Base-by-base conservation (phyloP, 495 filamentous ascomycete genomes). In the Penicillium waksmanii region DNA sequence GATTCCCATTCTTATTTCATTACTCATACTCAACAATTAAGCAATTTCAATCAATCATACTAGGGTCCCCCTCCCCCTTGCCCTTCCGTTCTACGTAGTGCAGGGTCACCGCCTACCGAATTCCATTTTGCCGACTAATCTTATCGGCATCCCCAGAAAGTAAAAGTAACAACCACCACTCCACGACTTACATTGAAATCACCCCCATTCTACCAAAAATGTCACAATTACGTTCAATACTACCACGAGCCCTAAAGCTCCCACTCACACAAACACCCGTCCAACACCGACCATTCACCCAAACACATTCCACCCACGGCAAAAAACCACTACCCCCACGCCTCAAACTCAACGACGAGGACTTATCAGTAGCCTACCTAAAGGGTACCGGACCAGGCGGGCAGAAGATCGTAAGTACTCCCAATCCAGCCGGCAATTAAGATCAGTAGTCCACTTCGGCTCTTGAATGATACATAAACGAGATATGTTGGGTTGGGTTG, bases 361-460 rank as follows among this genome's bases (percentile, higher is more conserved):
- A 97, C 51, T 83, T 98, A 58, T 84, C 85, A 36, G 88, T 96
- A 64, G 82, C 83, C 46, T 98, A 95, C 77, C 83, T 98, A 25
- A 96, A 93, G 70, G 95, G 95, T 67, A 90, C 85, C 66, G 95
- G 95, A 11, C 95, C 95, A 2, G 95, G 95, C 48, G 95, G 95
- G 0, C 95, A 98, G 73, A 98, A 98, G 73, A 98, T 97, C 74
- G 70, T 82, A 64, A 12, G 71, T 54, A 44, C 17, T 9, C 42
- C 42, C 2, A 40, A 40, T n/a, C 4, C 12, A 40, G 7, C 27
- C 6, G 3, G 5, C 3, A 31, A 31, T 8, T 31, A 31, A 23
- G 1, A 3, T 2, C 1, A 23, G 3, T 23, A 0, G 4, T 36
- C 5, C 34, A 36, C n/a, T n/a, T n/a, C n/a, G n/a, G 34, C 34